Conservation (phyloP, 2,329 filamentous ascomycete species). For the Thermochaetoides dissita region DNA sequence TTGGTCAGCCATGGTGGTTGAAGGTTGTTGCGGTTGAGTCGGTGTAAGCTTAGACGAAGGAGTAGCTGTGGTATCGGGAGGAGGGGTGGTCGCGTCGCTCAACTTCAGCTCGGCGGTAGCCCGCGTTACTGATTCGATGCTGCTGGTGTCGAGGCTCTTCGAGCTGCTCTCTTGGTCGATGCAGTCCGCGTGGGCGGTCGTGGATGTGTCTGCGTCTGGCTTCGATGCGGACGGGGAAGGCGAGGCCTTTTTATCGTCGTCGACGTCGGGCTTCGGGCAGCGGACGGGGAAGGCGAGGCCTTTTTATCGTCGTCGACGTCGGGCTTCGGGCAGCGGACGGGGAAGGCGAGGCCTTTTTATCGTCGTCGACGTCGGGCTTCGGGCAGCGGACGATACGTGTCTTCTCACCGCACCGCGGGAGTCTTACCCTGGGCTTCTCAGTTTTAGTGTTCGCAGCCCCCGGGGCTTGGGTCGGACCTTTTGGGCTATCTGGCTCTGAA, state of each 20-base stretch:
- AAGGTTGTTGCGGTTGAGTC: background rate
- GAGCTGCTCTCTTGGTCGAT: too few species aligned
- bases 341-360: too few species aligned
- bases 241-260: too few species aligned
- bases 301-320: too few species aligned
- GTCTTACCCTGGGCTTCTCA: constrained; percentile 8
- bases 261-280: too few species aligned
- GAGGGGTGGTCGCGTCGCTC: background rate
- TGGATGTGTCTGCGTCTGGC: background rate
- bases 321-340: too few species aligned
- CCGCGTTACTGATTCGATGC: too few species aligned
- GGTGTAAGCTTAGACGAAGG: background rate
- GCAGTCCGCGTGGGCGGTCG: background rate
- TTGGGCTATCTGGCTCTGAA: constrained; percentile 5
- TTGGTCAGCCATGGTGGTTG: constrained; percentile 5
- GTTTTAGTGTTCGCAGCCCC: constrained; percentile 6
- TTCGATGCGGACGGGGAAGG: constrained; percentile 1
- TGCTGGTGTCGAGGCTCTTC: too few species aligned
- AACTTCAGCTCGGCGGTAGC: too few species aligned
- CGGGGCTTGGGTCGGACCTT: constrained; percentile 10
- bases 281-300: background rate
- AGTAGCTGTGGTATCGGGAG: background rate
- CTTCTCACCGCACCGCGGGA: constrained; percentile 1
- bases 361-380: too few species aligned
- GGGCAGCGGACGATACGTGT: background rate